A percentile compares a stretch with the other conserved stretches of the same genome.
phyloP scores from a whole-genome alignment of 1,284 basidiomycete species.

The Mycena citricolor region DNA sequence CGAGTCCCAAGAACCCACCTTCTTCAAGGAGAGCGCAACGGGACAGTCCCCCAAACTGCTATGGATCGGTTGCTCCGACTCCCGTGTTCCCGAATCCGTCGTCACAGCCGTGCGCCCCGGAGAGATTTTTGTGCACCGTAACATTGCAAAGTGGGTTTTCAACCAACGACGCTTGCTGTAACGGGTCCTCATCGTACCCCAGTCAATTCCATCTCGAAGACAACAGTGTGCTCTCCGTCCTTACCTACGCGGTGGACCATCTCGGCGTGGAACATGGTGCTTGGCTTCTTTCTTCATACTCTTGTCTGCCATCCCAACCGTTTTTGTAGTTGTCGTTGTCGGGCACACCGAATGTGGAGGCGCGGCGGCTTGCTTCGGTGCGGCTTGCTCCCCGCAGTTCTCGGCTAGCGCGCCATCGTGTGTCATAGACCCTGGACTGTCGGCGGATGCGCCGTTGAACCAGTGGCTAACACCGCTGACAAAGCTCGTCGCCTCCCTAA shows the following conservation, averaged over 20 bases:
- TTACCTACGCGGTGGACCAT: conserved; percentile 78
- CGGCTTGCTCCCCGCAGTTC: conserved; percentile 35
- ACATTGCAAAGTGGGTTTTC: conserved; percentile 58
- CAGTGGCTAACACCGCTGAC: conserved; percentile 78
- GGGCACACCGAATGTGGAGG: conserved; percentile 86
- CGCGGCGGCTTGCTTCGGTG: conserved; percentile 59
- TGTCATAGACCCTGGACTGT: conserved; percentile 37
- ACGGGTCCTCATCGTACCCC: conserved; percentile 6
- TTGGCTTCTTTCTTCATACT: conserved; percentile 34
- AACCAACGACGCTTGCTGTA: background rate
- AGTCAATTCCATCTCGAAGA: conserved; percentile 84
- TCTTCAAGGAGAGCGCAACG: conserved; percentile 59
- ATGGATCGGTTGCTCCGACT: conserved; percentile 76
- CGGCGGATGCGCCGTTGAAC: conserved; percentile 51
- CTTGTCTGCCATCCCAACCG: conserved; percentile 32
- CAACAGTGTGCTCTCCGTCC: conserved; percentile 74
- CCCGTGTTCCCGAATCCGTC: conserved; percentile 62
- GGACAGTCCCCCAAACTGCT: conserved; percentile 78
- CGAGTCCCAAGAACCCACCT: conserved; percentile 53
- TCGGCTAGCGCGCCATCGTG: conserved; percentile 29
- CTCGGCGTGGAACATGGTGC: conserved; percentile 83
- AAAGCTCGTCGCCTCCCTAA: conserved; percentile 51
- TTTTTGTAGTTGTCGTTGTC: conserved; percentile 66
- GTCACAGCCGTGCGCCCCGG: conserved; percentile 57
- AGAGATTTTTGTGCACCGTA: conserved; percentile 69